These are phyloP conservation scores for Smallanthus sonchifolius DNA, from an alignment of 129 eudicot genomes.

Conservation along the genomic window DNA sequence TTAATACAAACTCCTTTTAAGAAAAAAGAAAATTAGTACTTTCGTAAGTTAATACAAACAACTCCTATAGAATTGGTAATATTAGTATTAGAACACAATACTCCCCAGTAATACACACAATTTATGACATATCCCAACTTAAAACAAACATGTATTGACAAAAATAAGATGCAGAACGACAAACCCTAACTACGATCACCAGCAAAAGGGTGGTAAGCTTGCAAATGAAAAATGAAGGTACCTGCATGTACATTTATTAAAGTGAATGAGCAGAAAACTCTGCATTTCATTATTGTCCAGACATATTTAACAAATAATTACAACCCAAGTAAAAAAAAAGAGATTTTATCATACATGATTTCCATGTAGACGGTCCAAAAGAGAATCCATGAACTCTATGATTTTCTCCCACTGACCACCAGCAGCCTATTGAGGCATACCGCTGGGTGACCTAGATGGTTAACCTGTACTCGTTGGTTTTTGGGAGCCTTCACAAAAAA, in stretches of 20 bases:
- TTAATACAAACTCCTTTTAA: too few species aligned
- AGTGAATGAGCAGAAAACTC: background rate
- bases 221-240: slow-evolving; percentile 95
- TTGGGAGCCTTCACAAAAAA: slow-evolving; percentile 71
- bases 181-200: too few species aligned
- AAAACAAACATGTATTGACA: too few species aligned
- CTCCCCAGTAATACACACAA: too few species aligned
- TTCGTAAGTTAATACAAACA: too few species aligned
- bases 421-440: slow-evolving; percentile 60
- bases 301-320: slow-evolving; percentile 1
- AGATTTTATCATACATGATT: slow-evolving; percentile 59
- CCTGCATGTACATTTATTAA: slow-evolving; percentile 42
- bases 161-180: too few species aligned
- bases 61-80: too few species aligned
- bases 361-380: slow-evolving; percentile 71
- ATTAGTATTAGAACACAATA: too few species aligned
- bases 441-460: slow-evolving; percentile 73
- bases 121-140: too few species aligned
- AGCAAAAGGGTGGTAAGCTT: slow-evolving; percentile 97
- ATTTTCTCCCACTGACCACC: slow-evolving; percentile 96
- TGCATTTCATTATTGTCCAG: background rate
- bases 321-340: slow-evolving; percentile 12
- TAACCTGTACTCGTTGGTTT: slow-evolving; percentile 80
- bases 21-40: too few species aligned
- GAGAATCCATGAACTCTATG: slow-evolving; percentile 85